Evolutionary conservation across 371 early-diverging fungal genomes (phyloP).

Genomic region (Neoconidiobolus thromboides): DNA sequence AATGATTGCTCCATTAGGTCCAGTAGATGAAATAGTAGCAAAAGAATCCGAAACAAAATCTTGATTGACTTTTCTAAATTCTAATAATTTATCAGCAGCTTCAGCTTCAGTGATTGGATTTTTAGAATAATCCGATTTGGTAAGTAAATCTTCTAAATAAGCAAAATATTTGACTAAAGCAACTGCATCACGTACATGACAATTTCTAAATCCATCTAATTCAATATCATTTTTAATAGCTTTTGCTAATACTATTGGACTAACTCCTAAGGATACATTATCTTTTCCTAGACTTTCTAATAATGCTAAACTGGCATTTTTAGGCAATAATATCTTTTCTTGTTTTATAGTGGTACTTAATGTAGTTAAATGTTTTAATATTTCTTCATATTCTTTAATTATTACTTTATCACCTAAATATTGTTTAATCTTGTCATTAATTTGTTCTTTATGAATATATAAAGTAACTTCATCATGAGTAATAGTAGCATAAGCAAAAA

Average conservation of each 20-base stretch:
- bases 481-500: slow-evolving; percentile 81
- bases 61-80: slow-evolving; percentile 31
- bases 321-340: slow-evolving; percentile 29
- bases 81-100: slow-evolving; percentile 58
- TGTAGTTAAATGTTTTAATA: slow-evolving; percentile 50
- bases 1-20: slow-evolving; percentile 95
- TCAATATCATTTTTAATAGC: slow-evolving; percentile 88
- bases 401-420: slow-evolving; percentile 41
- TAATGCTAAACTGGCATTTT: slow-evolving; percentile 35
- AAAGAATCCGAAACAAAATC: slow-evolving; percentile 85
- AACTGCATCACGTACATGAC: slow-evolving; percentile 87
- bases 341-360: background rate
- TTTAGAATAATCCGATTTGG: slow-evolving; percentile 23
- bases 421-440: slow-evolving; percentile 32
- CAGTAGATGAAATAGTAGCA: slow-evolving; percentile 91
- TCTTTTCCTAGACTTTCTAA: slow-evolving; percentile 30
- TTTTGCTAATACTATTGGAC: slow-evolving; percentile 62
- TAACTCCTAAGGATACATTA: slow-evolving; percentile 27
- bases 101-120: slow-evolving; percentile 44
- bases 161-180: slow-evolving; percentile 84
- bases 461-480: slow-evolving; percentile 43
- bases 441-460: slow-evolving; percentile 58
- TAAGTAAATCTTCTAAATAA: slow-evolving; percentile 82
- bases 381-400: slow-evolving; percentile 49
- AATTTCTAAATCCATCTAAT: slow-evolving; percentile 79